A percentile compares a stretch with the other conserved stretches of the same genome.
Conservation (phyloP, 352 stramenopile species). For the Aphanomyces astaci region DNA sequence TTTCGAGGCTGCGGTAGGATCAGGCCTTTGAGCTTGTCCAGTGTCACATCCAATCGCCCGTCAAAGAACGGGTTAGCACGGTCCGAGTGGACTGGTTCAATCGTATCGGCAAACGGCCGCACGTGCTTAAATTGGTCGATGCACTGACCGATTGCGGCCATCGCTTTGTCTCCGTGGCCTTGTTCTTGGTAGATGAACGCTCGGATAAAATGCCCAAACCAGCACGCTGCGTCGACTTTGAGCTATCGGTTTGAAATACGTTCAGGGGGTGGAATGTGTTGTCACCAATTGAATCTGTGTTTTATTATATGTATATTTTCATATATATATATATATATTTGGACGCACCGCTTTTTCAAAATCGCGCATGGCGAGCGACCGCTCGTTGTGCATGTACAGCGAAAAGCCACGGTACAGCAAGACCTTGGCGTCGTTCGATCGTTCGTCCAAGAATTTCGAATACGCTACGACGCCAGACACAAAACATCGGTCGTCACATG, state of each 20-base stretch:
- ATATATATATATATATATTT: too few species aligned
- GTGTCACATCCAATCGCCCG: not conserved
- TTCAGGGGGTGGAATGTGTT: too few species aligned
- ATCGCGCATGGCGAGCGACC: slow-evolving; percentile 7
- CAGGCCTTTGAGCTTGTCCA: not conserved
- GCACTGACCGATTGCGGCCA: not conserved
- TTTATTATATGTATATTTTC: too few species aligned
- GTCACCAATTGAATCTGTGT: too few species aligned
- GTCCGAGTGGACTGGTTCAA: not conserved
- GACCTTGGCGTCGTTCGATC: not conserved
- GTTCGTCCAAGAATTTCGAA: slow-evolving; percentile 1
- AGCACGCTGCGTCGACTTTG: slow-evolving; percentile 7
- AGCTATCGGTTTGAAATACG: slow-evolving; percentile 11
- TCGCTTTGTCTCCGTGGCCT: not conserved
- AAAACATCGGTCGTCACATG: not conserved
- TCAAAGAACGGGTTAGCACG: slow-evolving; percentile 1
- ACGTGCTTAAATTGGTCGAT: slow-evolving; percentile 5
- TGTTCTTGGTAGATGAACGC: slow-evolving; percentile 3
- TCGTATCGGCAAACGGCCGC: not conserved
- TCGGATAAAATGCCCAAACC: slow-evolving; percentile 17
- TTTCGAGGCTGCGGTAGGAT: not conserved
- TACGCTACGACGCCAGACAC: slow-evolving; percentile 6
- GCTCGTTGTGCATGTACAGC: not conserved
- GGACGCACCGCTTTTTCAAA: slow-evolving; percentile 8
- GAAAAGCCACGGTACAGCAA: slow-evolving; percentile 19